phyloP scores from a whole-genome alignment of 202 grass and related monocot genomes.

The Zizania palustris region DNA sequence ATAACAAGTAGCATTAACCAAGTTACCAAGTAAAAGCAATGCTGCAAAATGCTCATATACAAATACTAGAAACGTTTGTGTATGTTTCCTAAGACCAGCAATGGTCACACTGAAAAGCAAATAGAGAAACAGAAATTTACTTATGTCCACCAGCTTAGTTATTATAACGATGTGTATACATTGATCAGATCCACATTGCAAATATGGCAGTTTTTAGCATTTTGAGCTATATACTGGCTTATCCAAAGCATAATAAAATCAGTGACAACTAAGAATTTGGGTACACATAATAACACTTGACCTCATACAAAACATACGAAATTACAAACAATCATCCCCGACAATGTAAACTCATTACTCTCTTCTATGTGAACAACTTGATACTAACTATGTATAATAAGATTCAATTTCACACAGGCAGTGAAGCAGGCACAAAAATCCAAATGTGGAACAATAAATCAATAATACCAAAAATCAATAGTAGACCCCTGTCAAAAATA shows the following conservation, averaged over 20 bases:
- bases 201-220: slow-evolving; percentile 8
- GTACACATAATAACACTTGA: slow-evolving; percentile 1
- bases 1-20: slow-evolving; percentile 20
- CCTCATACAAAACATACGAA: neutral
- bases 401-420: slow-evolving; percentile 3
- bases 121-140: neutral
- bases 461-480: neutral
- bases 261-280: slow-evolving; percentile 7
- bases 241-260: slow-evolving; percentile 31
- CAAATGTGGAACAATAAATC: neutral
- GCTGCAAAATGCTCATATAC: slow-evolving; percentile 29
- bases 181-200: slow-evolving; percentile 2
- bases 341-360: neutral
- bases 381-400: slow-evolving; percentile 5
- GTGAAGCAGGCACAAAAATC: neutral
- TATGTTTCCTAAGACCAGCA: slow-evolving; percentile 5
- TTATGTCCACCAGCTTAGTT: slow-evolving; percentile 2
- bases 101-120: neutral
- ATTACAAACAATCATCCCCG: neutral
- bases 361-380: neutral
- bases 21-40: slow-evolving; percentile 5
- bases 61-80: slow-evolving; percentile 1
- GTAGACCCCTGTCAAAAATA: neutral
- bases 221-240: neutral
- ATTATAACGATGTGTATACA: neutral